Percentiles rank a stretch among this genome's conserved stretches.
Evolutionary conservation across 371 early-diverging fungal genomes (phyloP).

Genomic region (Nematocida minor): DNA sequence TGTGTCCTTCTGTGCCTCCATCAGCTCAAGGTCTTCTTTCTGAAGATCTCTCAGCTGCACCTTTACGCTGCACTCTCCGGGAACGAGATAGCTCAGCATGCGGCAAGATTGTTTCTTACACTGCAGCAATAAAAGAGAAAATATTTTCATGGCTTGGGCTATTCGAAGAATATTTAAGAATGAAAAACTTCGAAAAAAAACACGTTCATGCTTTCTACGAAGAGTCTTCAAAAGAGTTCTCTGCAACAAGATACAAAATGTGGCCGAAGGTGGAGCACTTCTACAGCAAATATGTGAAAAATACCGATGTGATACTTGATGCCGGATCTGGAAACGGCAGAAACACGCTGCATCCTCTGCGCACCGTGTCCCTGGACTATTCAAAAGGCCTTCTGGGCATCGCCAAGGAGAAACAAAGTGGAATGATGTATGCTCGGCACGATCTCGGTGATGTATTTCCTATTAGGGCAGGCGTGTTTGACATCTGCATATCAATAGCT

Average conservation of each 20-base stretch:
- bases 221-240: conserved; percentile 55
- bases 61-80: neutral
- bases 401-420: neutral
- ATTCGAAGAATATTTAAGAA: neutral
- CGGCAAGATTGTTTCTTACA: conserved; percentile 34
- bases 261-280: conserved; percentile 59
- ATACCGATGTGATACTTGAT: conserved; percentile 54
- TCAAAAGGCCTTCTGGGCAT: conserved; percentile 34
- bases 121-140: conserved; percentile 47
- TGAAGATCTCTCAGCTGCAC: neutral
- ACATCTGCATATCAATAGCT: conserved; percentile 61
- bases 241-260: conserved; percentile 54
- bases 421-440: conserved; percentile 22
- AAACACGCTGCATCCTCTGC: conserved; percentile 33
- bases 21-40: neutral
- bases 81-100: neutral
- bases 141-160: conserved; percentile 36
- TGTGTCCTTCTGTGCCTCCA: conserved; percentile 5
- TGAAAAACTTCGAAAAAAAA: conserved; percentile 56
- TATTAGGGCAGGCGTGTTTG: conserved; percentile 50
- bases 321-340: conserved; percentile 65
- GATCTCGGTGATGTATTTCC: conserved; percentile 50
- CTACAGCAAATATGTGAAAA: conserved; percentile 45
- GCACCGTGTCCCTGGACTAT: conserved; percentile 59
- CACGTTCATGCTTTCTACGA: conserved; percentile 63